phyloP scores from a whole-genome alignment of 169 alveolate genomes.

The Pseudocohnilembus persalinus region DNA sequence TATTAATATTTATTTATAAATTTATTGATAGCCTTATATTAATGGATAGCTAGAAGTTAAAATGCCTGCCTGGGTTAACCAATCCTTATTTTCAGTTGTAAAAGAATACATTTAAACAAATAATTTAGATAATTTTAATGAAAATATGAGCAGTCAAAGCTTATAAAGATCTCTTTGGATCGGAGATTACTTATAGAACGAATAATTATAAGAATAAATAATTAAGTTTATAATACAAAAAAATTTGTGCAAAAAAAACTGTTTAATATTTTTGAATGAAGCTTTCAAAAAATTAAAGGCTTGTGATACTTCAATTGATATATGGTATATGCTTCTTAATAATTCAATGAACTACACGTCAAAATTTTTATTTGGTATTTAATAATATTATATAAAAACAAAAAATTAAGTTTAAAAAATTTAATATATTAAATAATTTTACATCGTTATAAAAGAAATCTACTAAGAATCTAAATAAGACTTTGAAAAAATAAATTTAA shows the following conservation, averaged over 20 bases:
- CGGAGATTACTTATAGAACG: constrained; percentile 45
- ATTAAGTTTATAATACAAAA: constrained; percentile 28
- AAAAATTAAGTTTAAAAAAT: too few species aligned
- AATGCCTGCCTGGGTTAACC: background rate
- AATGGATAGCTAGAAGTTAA: background rate
- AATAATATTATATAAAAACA: too few species aligned
- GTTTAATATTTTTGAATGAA: constrained; percentile 44
- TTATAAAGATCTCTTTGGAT: constrained; percentile 1
- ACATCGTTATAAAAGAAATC: background rate
- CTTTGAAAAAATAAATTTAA: constrained; percentile 28
- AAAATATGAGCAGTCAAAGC: background rate
- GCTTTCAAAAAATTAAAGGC: constrained; percentile 51
- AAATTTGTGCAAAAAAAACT: constrained; percentile 24
- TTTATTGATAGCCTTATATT: too few species aligned
- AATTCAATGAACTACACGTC: constrained; percentile 43
- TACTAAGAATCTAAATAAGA: constrained; percentile 20
- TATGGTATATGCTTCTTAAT: constrained; percentile 44
- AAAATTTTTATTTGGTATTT: constrained; percentile 11
- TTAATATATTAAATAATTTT: too few species aligned
- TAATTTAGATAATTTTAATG: background rate
- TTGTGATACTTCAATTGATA: constrained; percentile 41
- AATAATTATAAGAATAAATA: constrained; percentile 23
- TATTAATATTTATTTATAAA: too few species aligned
- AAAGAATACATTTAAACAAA: too few species aligned
- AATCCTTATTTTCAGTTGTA: background rate